Evolutionary conservation across 75 land plant genomes (phyloP).

Genomic region (Chamaecyparis obtusa): DNA sequence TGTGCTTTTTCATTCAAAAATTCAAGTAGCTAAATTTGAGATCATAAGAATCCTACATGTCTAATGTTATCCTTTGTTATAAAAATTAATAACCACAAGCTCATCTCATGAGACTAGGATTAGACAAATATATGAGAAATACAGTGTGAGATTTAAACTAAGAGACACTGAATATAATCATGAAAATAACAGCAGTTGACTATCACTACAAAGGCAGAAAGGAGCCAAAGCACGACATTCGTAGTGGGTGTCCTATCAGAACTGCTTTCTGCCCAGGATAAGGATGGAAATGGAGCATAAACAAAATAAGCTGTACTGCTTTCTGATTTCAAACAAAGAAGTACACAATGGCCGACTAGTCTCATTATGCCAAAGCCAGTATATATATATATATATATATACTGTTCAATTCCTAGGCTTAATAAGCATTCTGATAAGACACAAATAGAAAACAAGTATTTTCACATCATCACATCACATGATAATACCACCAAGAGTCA

Average conservation of each 20-base stretch:
- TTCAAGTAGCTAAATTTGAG: neutral
- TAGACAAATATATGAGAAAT: constrained; percentile 1
- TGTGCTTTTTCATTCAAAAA: constrained; percentile 5
- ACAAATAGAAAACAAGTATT: neutral
- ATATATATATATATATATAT: neutral
- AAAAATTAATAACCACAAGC: neutral
- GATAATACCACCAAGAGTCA: neutral
- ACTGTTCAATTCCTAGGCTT: neutral
- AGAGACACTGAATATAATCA: neutral
- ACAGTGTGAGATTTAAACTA: neutral
- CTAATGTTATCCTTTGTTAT: neutral
- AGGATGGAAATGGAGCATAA: neutral
- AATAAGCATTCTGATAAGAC: neutral
- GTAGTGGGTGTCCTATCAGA: neutral
- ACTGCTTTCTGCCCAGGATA: neutral
- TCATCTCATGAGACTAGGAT: neutral
- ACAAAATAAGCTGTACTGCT: neutral
- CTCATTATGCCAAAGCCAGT: neutral
- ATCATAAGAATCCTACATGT: neutral
- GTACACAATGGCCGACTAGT: neutral
- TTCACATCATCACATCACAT: neutral
- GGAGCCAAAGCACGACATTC: neutral
- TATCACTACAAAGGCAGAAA: neutral
- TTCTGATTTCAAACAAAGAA: neutral
- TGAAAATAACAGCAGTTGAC: neutral